Evolutionary conservation across 345 rosid genomes (phyloP).

Genomic region (Citrus sp.): DNA sequence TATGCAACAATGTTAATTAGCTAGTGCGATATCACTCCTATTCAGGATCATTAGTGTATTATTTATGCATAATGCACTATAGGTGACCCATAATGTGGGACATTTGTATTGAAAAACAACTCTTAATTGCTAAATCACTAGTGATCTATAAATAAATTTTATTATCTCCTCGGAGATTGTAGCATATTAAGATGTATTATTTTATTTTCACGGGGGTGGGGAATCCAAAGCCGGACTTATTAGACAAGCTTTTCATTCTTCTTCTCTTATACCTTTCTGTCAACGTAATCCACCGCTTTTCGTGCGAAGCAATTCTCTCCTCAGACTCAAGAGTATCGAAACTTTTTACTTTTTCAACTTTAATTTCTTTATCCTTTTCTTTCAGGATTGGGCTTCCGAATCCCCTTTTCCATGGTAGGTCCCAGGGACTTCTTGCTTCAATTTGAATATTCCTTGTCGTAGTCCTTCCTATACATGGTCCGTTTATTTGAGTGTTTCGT

Average conservation of each 20-base stretch:
- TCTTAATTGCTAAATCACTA: neutral
- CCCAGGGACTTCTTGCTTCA: neutral
- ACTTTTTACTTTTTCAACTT: constrained; percentile 7
- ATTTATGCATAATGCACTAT: neutral
- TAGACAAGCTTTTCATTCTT: constrained; percentile 2
- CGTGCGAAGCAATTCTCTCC: constrained; percentile 2
- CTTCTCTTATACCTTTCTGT: constrained; percentile 37
- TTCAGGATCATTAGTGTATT: neutral
- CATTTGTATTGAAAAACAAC: neutral
- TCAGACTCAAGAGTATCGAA: neutral
- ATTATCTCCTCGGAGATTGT: neutral
- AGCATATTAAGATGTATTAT: neutral
- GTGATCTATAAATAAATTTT: neutral
- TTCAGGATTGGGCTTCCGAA: constrained; percentile 19
- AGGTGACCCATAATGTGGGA: neutral
- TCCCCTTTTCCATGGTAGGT: constrained; percentile 15
- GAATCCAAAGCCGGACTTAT: constrained; percentile 18
- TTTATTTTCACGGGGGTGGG: neutral
- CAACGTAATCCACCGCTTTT: constrained; percentile 24
- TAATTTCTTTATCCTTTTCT: constrained; percentile 27
- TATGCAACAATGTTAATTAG: neutral
- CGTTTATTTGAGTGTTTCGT: neutral
- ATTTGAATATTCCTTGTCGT: neutral
- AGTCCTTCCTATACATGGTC: neutral
- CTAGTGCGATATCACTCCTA: no score